Percentiles rank a stretch among this genome's conserved stretches.
Evolutionary conservation across 441 rosid species (phyloP).

Genomic region (Pelargonium australe): DNA sequence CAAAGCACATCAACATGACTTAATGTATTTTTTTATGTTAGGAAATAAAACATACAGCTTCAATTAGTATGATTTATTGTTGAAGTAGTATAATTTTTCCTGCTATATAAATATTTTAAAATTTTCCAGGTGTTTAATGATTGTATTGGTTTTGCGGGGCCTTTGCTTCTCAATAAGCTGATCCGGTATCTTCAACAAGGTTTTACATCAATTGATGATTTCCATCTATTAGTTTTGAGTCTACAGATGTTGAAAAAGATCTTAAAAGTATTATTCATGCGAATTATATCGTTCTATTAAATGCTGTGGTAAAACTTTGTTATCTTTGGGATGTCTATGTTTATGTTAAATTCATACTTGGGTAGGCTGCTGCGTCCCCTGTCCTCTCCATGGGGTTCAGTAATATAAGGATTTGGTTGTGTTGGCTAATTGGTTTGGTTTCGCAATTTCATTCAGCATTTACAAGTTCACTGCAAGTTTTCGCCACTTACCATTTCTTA

Average conservation of each 20-base stretch:
- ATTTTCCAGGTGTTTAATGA: conserved; percentile 70
- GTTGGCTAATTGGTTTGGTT: no score
- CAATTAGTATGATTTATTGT: background rate
- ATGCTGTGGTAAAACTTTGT: background rate
- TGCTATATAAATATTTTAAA: conserved; percentile 10
- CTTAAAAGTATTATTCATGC: background rate
- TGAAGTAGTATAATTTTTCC: background rate
- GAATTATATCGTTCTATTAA: background rate
- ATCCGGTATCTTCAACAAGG: conserved; percentile 84
- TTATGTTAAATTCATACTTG: background rate
- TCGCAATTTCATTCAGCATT: no score
- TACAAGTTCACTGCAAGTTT: no score
- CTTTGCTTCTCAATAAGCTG: conserved; percentile 78
- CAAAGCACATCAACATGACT: no score
- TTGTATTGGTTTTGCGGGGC: conserved; percentile 76
- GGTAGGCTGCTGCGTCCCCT: no score
- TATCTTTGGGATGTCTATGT: background rate
- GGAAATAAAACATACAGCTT: background rate
- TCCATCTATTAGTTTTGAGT: conserved; percentile 7
- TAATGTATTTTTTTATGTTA: background rate
- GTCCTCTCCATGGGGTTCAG: no score
- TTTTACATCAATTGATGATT: conserved; percentile 22
- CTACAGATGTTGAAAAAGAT: conserved; percentile 4
- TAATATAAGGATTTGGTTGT: no score
- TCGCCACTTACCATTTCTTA: no score